A percentile compares a stretch with the other conserved stretches of the same genome.
Evolutionary conservation across 2,329 filamentous ascomycete genomes (phyloP).

Genomic region (Monilinia fructicola): DNA sequence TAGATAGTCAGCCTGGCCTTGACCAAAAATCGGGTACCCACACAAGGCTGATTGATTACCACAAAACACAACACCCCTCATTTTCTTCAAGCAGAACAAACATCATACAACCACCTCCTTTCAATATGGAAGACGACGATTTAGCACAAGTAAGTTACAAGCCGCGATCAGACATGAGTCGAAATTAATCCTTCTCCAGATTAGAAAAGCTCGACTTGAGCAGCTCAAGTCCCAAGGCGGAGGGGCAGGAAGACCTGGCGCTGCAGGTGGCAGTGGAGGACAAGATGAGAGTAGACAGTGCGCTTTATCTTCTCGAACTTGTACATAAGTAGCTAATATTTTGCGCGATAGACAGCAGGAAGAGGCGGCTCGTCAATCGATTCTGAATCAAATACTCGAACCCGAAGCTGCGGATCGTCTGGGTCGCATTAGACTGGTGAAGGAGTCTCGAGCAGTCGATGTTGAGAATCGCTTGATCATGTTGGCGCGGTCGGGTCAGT

Average conservation of each 20-base stretch:
- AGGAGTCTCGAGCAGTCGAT: conserved; percentile 84
- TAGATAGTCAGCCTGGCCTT: conserved; percentile 6
- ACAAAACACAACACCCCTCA: conserved; percentile 9
- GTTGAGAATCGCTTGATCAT: conserved; percentile 92
- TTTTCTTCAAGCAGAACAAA: conserved; percentile 4
- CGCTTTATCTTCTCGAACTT: conserved; percentile 35
- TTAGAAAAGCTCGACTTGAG: conserved; percentile 86
- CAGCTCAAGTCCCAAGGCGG: conserved; percentile 78
- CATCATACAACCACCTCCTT: background rate
- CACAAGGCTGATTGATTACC: conserved; percentile 8
- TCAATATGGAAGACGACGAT: conserved; percentile 41
- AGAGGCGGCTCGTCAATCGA: conserved; percentile 70
- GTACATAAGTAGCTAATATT: conserved; percentile 27
- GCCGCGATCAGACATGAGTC: background rate
- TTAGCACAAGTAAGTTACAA: conserved; percentile 37
- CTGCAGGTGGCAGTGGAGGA: conserved; percentile 47
- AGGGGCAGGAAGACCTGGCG: conserved; percentile 49
- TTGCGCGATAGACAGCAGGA: conserved; percentile 46
- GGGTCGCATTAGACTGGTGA: conserved; percentile 91
- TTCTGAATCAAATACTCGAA: conserved; percentile 90
- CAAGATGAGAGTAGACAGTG: conserved; percentile 67
- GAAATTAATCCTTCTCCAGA: conserved; percentile 51
- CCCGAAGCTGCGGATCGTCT: conserved; percentile 92
- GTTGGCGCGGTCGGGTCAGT: conserved; percentile 83
- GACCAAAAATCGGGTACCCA: background rate